Evolutionary conservation across 2,329 filamentous ascomycete species (phyloP).

Genomic region (Dendryphion nanum): DNA sequence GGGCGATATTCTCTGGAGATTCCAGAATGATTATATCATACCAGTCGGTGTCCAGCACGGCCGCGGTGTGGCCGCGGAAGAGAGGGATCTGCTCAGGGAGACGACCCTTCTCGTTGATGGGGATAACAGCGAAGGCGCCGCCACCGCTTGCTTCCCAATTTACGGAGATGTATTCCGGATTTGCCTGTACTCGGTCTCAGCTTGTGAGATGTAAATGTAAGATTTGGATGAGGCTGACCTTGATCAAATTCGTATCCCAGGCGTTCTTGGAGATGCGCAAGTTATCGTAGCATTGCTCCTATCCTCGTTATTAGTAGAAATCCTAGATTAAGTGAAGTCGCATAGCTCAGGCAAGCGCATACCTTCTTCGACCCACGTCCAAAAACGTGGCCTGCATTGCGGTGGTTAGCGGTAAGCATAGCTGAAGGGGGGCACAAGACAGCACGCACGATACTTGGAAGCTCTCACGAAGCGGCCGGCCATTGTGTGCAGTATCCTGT

Average conservation of each 20-base stretch:
- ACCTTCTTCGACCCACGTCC: constrained; percentile 89
- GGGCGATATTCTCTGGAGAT: no score
- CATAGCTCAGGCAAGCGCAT: constrained; percentile 8
- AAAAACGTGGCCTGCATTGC: constrained; percentile 84
- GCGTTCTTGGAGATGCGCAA: constrained; percentile 96
- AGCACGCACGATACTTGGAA: constrained; percentile 69
- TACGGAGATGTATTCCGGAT: constrained; percentile 92
- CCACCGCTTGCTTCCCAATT: constrained; percentile 98
- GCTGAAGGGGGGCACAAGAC: constrained; percentile 20
- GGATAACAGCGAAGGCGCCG: constrained; percentile 95
- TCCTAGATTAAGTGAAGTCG: neutral
- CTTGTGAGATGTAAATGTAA: constrained; percentile 22
- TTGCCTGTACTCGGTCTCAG: constrained; percentile 61
- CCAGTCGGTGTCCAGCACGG: constrained; percentile 98
- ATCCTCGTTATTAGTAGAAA: neutral
- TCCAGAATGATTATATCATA: constrained; percentile 46
- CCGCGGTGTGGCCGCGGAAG: constrained; percentile 92
- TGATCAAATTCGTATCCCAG: constrained; percentile 98
- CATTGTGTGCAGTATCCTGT: no score
- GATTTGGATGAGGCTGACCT: constrained; percentile 59
- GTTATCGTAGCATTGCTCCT: constrained; percentile 98
- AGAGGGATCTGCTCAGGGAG: constrained; percentile 89
- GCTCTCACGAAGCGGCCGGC: constrained; percentile 71
- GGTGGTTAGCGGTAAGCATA: constrained; percentile 23
- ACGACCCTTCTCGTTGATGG: constrained; percentile 83